A percentile compares a stretch with the other conserved stretches of the same genome.
These are phyloP conservation scores for Rosa persica DNA, from an alignment of 306 rosid species.

Conservation along the genomic window DNA sequence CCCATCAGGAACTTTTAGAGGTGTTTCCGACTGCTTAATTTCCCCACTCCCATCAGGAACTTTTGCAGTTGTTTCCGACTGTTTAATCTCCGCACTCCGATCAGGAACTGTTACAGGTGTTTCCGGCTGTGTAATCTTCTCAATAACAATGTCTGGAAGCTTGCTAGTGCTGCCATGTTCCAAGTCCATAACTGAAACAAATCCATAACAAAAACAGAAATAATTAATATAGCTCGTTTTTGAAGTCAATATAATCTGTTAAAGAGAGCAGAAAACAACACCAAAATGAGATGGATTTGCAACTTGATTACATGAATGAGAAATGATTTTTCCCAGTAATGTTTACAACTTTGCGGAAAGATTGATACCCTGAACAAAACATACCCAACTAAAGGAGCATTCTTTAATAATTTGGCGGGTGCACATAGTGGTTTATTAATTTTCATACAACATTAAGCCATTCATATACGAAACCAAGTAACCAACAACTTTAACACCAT, in stretches of 20 bases:
- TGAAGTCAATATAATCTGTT: not conserved
- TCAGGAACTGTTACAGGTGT: too few species aligned
- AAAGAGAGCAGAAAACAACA: not conserved
- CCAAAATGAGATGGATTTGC: constrained; percentile 9
- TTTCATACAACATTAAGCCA: not conserved
- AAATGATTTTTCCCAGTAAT: not conserved
- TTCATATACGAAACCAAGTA: not conserved
- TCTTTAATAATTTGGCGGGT: not conserved
- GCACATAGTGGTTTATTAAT: not conserved
- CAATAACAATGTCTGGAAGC: constrained; percentile 23
- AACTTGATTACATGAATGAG: constrained; percentile 7
- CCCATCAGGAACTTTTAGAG: not conserved
- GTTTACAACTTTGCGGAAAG: not conserved
- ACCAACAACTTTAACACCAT: not conserved
- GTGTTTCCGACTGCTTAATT: too few species aligned
- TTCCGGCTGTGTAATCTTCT: constrained; percentile 10
- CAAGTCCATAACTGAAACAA: constrained; percentile 30
- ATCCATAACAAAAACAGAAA: not conserved
- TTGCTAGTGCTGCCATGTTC: constrained; percentile 16
- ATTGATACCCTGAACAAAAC: not conserved
- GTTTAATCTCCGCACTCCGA: constrained; percentile 14
- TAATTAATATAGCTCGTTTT: not conserved
- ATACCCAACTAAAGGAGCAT: not conserved
- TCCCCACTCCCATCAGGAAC: constrained; percentile 11
- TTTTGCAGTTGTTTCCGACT: constrained; percentile 16